Evolutionary conservation across 345 rosid genomes (phyloP).

Genomic region (Populus pruinosa): DNA sequence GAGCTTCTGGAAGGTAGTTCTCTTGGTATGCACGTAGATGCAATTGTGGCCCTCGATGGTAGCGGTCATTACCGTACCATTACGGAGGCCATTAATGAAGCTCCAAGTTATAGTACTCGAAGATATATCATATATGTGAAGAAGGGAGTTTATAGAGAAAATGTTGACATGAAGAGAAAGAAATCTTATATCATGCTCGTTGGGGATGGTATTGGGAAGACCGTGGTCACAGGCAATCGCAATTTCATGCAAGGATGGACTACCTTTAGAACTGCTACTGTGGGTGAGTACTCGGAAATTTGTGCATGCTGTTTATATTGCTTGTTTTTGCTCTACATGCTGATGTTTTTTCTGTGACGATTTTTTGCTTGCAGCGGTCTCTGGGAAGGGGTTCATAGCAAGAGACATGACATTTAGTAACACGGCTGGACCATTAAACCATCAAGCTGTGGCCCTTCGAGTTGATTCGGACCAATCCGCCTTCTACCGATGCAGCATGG

Average conservation of each 20-base stretch:
- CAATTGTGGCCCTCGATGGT: constrained; percentile 25
- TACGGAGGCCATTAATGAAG: constrained; percentile 22
- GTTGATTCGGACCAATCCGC: constrained; percentile 32
- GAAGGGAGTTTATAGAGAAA: constrained; percentile 26
- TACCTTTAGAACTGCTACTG: constrained; percentile 30
- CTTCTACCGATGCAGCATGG: constrained; percentile 30
- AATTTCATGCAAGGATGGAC: constrained; percentile 37
- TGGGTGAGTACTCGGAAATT: constrained; percentile 17
- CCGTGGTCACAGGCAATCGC: constrained; percentile 22
- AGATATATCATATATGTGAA: constrained; percentile 29
- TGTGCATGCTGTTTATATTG: neutral
- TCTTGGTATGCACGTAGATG: constrained; percentile 19
- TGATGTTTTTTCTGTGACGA: neutral
- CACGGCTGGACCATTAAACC: constrained; percentile 23
- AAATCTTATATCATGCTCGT: constrained; percentile 27
- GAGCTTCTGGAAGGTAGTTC: constrained; percentile 10
- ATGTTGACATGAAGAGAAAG: constrained; percentile 33
- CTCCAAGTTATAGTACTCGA: constrained; percentile 20
- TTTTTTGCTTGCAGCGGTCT: constrained; percentile 11
- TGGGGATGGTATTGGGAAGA: constrained; percentile 33
- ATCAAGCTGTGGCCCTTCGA: constrained; percentile 26
- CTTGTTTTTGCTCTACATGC: neutral
- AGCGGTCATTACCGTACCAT: constrained; percentile 28
- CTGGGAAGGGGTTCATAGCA: constrained; percentile 31
- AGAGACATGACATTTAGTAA: constrained; percentile 29